Conservation (phyloP, 768 basidiomycete species). For the Daedaleopsis sinensis region DNA sequence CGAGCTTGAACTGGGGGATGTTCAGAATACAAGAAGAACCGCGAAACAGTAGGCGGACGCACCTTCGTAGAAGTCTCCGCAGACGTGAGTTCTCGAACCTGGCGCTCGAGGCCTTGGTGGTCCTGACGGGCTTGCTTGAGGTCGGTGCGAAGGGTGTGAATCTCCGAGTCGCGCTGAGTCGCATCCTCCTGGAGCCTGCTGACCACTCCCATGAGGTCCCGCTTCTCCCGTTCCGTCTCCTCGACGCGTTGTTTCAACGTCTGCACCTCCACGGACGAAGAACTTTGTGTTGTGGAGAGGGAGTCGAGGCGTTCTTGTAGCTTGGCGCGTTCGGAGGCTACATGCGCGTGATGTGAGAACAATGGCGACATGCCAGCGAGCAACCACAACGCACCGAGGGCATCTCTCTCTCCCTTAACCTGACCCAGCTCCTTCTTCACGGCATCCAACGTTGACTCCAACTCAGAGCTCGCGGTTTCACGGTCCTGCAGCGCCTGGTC, state of each 20-base stretch:
- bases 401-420: slow-evolving; percentile 64
- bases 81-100: slow-evolving; percentile 73
- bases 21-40: not conserved
- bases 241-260: slow-evolving; percentile 62
- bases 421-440: slow-evolving; percentile 58
- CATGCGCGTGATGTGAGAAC: slow-evolving; percentile 23
- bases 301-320: slow-evolving; percentile 59
- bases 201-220: slow-evolving; percentile 82
- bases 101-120: slow-evolving; percentile 64
- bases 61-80: slow-evolving; percentile 79
- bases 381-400: slow-evolving; percentile 53
- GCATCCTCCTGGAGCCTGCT: slow-evolving; percentile 82
- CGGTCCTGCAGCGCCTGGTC: slow-evolving; percentile 84
- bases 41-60: slow-evolving; percentile 13
- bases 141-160: slow-evolving; percentile 64
- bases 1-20: slow-evolving; percentile 74
- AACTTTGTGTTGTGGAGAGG: slow-evolving; percentile 59
- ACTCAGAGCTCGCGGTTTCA: slow-evolving; percentile 60
- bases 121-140: slow-evolving; percentile 80
- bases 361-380: not conserved
- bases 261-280: slow-evolving; percentile 65
- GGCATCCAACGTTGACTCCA: slow-evolving; percentile 54
- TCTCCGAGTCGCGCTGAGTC: slow-evolving; percentile 75
- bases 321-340: slow-evolving; percentile 48
- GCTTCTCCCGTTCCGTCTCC: slow-evolving; percentile 87